These are phyloP conservation scores for Sclerotinia spermophila DNA, from an alignment of 2,329 filamentous ascomycete species.

Conservation along the genomic window DNA sequence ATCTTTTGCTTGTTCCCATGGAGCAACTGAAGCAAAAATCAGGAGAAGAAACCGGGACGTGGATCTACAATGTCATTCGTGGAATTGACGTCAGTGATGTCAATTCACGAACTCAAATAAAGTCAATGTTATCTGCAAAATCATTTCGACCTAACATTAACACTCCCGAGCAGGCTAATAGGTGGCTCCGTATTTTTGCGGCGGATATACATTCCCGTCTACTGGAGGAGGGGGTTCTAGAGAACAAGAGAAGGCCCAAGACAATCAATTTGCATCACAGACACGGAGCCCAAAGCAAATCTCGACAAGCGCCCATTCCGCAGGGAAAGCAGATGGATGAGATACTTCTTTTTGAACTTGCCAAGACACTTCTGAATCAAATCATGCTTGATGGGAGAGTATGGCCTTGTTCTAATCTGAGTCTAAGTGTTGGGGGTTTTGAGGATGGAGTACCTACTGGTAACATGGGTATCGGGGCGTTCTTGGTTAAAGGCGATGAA, in stretches of 20 bases:
- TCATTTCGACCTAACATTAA: constrained; percentile 85
- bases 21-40: constrained; percentile 75
- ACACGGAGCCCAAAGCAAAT: constrained; percentile 68
- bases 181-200: constrained; percentile 87
- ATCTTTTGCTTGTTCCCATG: constrained; percentile 67
- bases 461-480: constrained; percentile 81
- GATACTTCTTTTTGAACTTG: constrained; percentile 66
- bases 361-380: constrained; percentile 72
- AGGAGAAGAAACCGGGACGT: constrained; percentile 78
- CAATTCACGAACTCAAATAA: constrained; percentile 86
- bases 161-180: constrained; percentile 69
- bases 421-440: constrained; percentile 84
- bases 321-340: constrained; percentile 72
- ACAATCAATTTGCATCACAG: constrained; percentile 83
- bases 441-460: constrained; percentile 74
- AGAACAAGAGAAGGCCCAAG: constrained; percentile 81
- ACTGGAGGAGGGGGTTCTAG: constrained; percentile 84
- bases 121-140: constrained; percentile 96
- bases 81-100: constrained; percentile 87
- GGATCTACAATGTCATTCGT: constrained; percentile 81
- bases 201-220: constrained; percentile 88
- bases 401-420: constrained; percentile 91
- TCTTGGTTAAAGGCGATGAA: constrained; percentile 74
- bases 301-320: constrained; percentile 72
- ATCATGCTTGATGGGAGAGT: constrained; percentile 72